These are phyloP conservation scores for Metschnikowia vanudenii DNA, from an alignment of 805 yeast species.

Conservation along the genomic window DNA sequence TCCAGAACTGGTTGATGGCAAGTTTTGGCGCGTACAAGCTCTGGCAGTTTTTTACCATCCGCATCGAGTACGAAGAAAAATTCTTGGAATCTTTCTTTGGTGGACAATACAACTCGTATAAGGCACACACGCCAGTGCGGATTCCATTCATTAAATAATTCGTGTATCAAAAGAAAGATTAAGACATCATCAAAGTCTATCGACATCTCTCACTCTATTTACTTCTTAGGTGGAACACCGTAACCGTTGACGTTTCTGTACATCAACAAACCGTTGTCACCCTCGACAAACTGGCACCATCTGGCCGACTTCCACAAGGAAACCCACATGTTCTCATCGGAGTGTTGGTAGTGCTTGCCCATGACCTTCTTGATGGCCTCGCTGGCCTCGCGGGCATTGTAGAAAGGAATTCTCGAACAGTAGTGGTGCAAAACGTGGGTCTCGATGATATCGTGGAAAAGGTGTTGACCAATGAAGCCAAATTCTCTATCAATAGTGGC, in stretches of 20 bases:
- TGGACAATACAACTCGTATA: conserved; percentile 56
- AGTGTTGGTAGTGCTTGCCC: conserved; percentile 74
- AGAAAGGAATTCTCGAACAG: conserved; percentile 81
- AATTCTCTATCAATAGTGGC: conserved; percentile 84
- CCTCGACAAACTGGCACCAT: conserved; percentile 71
- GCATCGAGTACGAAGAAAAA: conserved; percentile 74
- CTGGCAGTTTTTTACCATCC: conserved; percentile 61
- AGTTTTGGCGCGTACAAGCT: conserved; percentile 55
- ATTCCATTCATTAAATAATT: conserved; percentile 54
- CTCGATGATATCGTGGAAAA: conserved; percentile 87
- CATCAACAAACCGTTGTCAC: conserved; percentile 59
- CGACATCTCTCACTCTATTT: conserved; percentile 4
- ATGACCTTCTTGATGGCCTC: conserved; percentile 77
- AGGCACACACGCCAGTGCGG: conserved; percentile 46
- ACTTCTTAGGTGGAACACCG: conserved; percentile 20
- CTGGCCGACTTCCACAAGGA: conserved; percentile 63
- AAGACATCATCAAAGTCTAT: neutral
- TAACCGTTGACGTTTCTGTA: conserved; percentile 58
- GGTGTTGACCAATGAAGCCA: conserved; percentile 73
- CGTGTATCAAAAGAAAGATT: conserved; percentile 4
- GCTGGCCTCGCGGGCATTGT: conserved; percentile 78
- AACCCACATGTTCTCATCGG: conserved; percentile 71
- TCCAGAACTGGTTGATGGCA: conserved; percentile 64
- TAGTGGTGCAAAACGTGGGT: conserved; percentile 88
- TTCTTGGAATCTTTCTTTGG: conserved; percentile 70